A percentile compares a stretch with the other conserved stretches of the same genome.
Evolutionary conservation across 73 alveolate species (phyloP).

Genomic region (Diophrys sp.): DNA sequence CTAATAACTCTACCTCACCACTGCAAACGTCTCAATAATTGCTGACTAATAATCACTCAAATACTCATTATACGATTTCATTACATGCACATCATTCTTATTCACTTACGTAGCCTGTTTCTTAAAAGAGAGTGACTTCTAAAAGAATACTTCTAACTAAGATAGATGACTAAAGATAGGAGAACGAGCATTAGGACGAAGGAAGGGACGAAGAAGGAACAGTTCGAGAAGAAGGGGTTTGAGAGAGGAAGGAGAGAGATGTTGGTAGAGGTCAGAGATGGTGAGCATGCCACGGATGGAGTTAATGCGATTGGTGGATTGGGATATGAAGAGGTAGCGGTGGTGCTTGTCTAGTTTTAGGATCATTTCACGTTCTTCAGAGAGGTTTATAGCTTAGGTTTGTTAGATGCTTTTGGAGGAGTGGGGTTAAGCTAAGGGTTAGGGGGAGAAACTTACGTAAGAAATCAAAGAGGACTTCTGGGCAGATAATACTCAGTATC

Average conservation of each 20-base stretch:
- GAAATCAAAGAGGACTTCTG: background rate
- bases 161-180: background rate
- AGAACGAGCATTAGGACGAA: background rate
- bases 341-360: background rate
- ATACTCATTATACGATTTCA: background rate
- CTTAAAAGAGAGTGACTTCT: background rate
- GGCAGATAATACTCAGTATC: background rate
- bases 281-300: background rate
- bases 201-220: background rate
- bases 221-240: background rate
- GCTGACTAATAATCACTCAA: background rate
- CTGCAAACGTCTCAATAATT: background rate
- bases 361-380: background rate
- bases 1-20: background rate
- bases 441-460: background rate
- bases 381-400: background rate
- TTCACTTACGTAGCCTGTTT: background rate
- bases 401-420: no score
- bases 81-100: background rate
- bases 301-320: background rate
- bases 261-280: background rate
- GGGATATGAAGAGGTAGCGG: background rate
- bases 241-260: no score
- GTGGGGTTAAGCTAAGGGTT: no score
- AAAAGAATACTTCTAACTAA: background rate